These are phyloP conservation scores for Daldinia concentrica DNA, from an alignment of 495 filamentous ascomycete genomes.

Conservation along the genomic window DNA sequence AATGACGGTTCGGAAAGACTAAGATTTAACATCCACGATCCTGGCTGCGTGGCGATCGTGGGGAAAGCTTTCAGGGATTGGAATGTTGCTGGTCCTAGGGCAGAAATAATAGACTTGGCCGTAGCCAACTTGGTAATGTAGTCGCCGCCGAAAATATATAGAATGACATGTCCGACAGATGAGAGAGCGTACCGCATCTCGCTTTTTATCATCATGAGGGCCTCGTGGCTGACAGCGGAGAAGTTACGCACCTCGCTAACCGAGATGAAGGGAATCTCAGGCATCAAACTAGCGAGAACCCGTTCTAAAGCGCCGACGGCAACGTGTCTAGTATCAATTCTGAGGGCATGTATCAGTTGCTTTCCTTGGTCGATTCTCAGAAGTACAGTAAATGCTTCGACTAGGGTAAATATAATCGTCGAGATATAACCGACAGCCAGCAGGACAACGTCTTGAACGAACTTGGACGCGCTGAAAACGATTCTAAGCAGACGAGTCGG, in stretches of 20 bases:
- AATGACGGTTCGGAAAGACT: conserved; percentile 50
- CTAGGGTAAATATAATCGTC: conserved; percentile 38
- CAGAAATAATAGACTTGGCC: conserved; percentile 10
- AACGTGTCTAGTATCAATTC: conserved; percentile 34
- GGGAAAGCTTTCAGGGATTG: conserved; percentile 22
- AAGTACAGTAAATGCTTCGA: conserved; percentile 36
- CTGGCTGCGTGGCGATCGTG: conserved; percentile 34
- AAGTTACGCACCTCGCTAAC: conserved; percentile 57
- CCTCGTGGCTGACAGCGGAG: conserved; percentile 59
- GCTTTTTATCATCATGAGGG: conserved; percentile 50
- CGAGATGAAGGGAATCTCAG: conserved; percentile 52
- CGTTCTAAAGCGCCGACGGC: conserved; percentile 46
- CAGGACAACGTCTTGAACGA: conserved; percentile 62
- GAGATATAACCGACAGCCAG: conserved; percentile 50
- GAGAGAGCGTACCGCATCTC: conserved; percentile 46
- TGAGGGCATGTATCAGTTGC: conserved; percentile 27
- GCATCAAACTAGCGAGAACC: conserved; percentile 51
- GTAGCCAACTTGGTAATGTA: conserved; percentile 42
- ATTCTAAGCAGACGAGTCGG: conserved; percentile 78
- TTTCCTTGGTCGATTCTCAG: conserved; percentile 32
- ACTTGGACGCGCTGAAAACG: conserved; percentile 74
- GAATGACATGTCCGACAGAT: conserved; percentile 30
- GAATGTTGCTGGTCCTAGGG: neutral
- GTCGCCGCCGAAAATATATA: conserved; percentile 48
- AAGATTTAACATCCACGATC: conserved; percentile 62